These are phyloP conservation scores for Haplosporangium gracile DNA, from an alignment of 192 early-diverging fungal genomes.

Conservation along the genomic window DNA sequence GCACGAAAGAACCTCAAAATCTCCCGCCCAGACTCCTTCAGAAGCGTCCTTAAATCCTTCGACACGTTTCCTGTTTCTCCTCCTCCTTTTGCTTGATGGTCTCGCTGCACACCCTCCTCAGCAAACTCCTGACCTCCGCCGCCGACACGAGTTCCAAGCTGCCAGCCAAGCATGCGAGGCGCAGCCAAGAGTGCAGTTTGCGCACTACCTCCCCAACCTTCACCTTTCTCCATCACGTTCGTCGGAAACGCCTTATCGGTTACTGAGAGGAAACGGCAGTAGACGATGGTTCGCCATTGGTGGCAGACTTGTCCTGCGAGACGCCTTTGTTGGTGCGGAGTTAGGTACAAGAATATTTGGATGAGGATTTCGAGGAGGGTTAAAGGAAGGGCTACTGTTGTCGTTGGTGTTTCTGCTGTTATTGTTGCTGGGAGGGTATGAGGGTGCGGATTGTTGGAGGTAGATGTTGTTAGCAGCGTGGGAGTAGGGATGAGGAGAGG, in stretches of 20 bases:
- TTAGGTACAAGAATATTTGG: background rate
- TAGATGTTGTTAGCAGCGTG: background rate
- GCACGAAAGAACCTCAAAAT: background rate
- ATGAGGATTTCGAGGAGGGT: conserved; percentile 10
- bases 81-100: too few species aligned
- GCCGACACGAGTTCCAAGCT: background rate
- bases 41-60: background rate
- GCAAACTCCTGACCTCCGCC: background rate
- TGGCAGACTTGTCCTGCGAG: conserved; percentile 5
- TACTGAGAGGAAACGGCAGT: background rate
- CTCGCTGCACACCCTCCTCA: too few species aligned
- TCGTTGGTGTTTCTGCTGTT: background rate
- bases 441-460: background rate
- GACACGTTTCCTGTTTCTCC: too few species aligned
- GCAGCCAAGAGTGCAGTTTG: background rate
- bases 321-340: background rate
- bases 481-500: background rate
- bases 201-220: background rate
- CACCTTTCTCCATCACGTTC: background rate
- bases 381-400: background rate
- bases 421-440: background rate
- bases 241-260: background rate
- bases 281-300: background rate
- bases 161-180: background rate
- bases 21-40: background rate